Conservation (phyloP, 2,329 filamentous ascomycete species). For the Lojkania enalia region DNA sequence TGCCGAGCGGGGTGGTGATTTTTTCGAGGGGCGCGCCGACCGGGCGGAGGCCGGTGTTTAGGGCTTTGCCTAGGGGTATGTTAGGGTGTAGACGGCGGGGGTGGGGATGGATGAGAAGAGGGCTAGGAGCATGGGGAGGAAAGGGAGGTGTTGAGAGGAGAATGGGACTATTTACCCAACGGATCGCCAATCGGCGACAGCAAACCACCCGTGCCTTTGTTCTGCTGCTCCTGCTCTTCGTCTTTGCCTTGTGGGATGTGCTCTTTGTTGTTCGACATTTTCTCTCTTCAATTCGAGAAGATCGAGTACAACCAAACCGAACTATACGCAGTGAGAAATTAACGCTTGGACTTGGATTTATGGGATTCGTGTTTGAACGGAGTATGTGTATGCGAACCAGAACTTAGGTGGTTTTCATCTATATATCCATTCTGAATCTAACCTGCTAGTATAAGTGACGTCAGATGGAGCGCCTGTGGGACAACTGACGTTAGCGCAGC, state of each 20-base stretch:
- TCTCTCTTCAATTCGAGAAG: background rate
- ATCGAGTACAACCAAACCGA: background rate
- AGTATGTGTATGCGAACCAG: background rate
- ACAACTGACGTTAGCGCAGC: background rate
- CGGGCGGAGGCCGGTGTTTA: conserved; percentile 44
- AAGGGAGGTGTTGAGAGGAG: background rate
- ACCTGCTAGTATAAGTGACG: conserved; percentile 3
- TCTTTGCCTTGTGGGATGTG: conserved; percentile 33
- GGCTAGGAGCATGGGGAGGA: too few species aligned
- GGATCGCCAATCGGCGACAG: conserved; percentile 37
- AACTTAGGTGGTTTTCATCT: background rate
- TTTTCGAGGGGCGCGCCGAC: conserved; percentile 44
- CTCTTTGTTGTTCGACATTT: conserved; percentile 19
- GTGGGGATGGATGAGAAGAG: background rate
- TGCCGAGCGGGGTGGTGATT: conserved; percentile 43
- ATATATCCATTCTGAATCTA: background rate
- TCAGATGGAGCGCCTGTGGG: background rate
- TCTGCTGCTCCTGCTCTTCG: conserved; percentile 25
- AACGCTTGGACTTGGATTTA: background rate
- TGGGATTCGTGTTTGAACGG: background rate
- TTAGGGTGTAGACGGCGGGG: conserved; percentile 8
- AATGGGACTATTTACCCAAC: conserved; percentile 23
- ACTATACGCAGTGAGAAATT: background rate
- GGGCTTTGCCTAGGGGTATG: conserved; percentile 37
- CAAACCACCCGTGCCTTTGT: conserved; percentile 30